A percentile compares a stretch with the other conserved stretches of the same genome.
Evolutionary conservation across 2,329 filamentous ascomycete species (phyloP).

Genomic region (Arthrobotrys sinensis): DNA sequence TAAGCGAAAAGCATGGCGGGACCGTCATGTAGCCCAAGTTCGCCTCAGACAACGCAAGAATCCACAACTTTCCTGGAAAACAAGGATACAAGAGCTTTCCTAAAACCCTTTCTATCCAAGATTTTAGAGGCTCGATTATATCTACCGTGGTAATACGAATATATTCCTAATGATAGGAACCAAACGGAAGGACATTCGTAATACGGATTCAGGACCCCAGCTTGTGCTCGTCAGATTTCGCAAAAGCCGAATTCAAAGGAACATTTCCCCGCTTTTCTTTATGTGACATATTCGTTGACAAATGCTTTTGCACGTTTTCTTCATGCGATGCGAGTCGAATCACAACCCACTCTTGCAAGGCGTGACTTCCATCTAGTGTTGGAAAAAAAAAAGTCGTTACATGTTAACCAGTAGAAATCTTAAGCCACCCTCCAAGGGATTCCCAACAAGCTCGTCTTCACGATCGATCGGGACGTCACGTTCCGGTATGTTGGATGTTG

Average conservation of each 20-base stretch:
- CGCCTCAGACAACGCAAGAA: constrained; percentile 40
- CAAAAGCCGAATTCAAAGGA: constrained; percentile 26
- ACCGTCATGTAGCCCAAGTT: constrained; percentile 29
- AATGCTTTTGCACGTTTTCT: constrained; percentile 41
- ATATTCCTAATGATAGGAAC: constrained; percentile 5
- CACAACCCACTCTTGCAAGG: constrained; percentile 26
- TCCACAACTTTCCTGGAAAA: constrained; percentile 19
- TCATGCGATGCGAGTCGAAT: constrained; percentile 52
- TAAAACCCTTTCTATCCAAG: constrained; percentile 12
- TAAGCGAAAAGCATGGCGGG: constrained; percentile 45
- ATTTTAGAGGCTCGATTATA: not conserved
- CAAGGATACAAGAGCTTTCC: constrained; percentile 10
- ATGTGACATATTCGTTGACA: constrained; percentile 25
- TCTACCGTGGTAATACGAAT: constrained; percentile 1
- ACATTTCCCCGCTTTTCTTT: constrained; percentile 28
- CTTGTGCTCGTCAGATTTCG: constrained; percentile 5
- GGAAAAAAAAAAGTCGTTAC: constrained; percentile 6
- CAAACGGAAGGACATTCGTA: not conserved
- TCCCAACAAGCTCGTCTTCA: constrained; percentile 20
- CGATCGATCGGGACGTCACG: constrained; percentile 55
- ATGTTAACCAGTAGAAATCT: constrained; percentile 33
- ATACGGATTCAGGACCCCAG: not conserved
- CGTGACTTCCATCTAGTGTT: not conserved
- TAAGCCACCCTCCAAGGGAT: constrained; percentile 38
- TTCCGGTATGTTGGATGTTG: constrained; percentile 37